These are phyloP conservation scores for Eucalyptus coolabah DNA, from an alignment of 345 rosid species.

Conservation along the genomic window DNA sequence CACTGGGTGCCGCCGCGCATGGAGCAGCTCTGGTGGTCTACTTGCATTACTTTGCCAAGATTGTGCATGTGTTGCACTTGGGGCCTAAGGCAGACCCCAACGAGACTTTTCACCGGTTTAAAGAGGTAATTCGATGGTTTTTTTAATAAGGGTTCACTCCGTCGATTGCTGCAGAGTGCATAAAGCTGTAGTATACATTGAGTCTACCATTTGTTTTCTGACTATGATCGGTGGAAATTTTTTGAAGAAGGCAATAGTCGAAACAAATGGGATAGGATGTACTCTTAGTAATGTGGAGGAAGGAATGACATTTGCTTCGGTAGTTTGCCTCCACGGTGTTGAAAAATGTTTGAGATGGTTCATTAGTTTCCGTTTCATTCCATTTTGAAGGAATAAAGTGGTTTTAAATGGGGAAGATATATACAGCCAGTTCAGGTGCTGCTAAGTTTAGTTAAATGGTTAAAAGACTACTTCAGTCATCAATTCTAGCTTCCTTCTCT, in stretches of 20 bases:
- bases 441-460: not conserved
- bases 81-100: not conserved
- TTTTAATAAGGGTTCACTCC: not conserved
- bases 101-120: constrained; percentile 50
- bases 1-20: constrained; percentile 95
- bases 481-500: not conserved
- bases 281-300: not conserved
- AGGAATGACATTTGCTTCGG: not conserved
- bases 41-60: constrained; percentile 93
- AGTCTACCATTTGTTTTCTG: not conserved
- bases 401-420: not conserved
- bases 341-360: not conserved
- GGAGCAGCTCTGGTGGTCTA: constrained; percentile 92
- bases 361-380: not conserved
- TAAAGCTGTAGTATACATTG: not conserved
- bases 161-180: not conserved
- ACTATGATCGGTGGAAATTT: not conserved
- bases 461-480: not conserved
- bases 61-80: constrained; percentile 44
- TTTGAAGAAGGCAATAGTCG: not conserved
- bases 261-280: not conserved
- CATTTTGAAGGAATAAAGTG: not conserved
- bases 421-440: not conserved
- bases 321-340: not conserved
- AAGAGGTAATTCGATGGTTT: constrained; percentile 33